Base-by-base conservation (phyloP, 371 early-diverging fungal genomes). In the Saksenaea vasiformis region DNA sequence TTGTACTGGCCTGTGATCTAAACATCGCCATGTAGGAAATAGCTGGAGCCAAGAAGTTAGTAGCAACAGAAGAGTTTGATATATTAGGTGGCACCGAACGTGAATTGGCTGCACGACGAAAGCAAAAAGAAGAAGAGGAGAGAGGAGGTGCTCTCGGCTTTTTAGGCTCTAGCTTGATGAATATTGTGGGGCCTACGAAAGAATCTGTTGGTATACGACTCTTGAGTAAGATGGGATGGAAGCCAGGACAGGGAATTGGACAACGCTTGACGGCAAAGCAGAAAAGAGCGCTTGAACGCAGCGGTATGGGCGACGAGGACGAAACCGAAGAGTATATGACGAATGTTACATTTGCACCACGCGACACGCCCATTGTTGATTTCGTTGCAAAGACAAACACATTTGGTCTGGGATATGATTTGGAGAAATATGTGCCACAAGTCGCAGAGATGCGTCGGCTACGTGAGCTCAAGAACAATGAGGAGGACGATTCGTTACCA, bases 241-340 rank as follows among this genome's bases (percentile, higher is more conserved):
- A 89, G 43, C 89, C 91, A 47, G 94, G 93, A 8, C 93, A 93
- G 68, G 93, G 92, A 2, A 87, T 93, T 59, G 95, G 94, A 0
- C 89, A 92, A 10, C 83, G 91, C 9, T 70, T 82, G 34, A 78
- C 68, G 24, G 13, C 22, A 0, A 58, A 66, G 38, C 59, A 62
- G 37, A 36, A 28, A 39, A 53, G 53, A 27, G 44, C 58, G 24
- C 31, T 56, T 24, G 54, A 39, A 14, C 35, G 59, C 14, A 44
- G 24, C 3, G 34, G 58, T 19, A 56, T 58, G 5, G 83, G 69
- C 2, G 65, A 62, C 5, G 68, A 64, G 0, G 71, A 75, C 2
- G 74, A 74, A 1, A 83, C 76, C 3, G 83, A 82, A 22, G 73
- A 84, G 17, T 56, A 66, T 1, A 76, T 76, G 1, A 67, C 71